A percentile compares a stretch with the other conserved stretches of the same genome.
These are phyloP conservation scores for Zanthoxylum bungeanum DNA, from an alignment of 345 rosid species.

Conservation along the genomic window DNA sequence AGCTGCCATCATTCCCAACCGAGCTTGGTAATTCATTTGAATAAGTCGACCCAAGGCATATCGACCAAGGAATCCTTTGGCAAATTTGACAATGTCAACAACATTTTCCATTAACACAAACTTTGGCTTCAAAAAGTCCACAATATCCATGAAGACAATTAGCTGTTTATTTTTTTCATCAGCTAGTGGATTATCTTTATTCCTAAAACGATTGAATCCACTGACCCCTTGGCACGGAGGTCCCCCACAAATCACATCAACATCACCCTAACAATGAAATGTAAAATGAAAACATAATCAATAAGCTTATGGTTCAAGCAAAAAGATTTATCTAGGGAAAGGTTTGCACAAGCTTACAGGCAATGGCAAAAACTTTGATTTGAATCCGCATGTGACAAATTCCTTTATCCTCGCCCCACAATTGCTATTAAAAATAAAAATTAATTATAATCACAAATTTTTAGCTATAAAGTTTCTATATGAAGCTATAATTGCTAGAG, in stretches of 20 bases:
- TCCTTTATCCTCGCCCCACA: slow-evolving; percentile 42
- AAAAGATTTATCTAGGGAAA: neutral
- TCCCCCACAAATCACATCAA: slow-evolving; percentile 80
- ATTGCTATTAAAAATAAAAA: slow-evolving; percentile 29
- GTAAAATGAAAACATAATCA: neutral
- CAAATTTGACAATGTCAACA: slow-evolving; percentile 63
- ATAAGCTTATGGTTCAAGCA: neutral
- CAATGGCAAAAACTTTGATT: slow-evolving; percentile 49
- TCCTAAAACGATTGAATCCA: slow-evolving; percentile 67
- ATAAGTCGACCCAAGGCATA: slow-evolving; percentile 67
- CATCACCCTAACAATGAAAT: slow-evolving; percentile 42
- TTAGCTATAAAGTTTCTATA: neutral
- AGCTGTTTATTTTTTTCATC: slow-evolving; percentile 70
- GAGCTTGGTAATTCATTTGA: slow-evolving; percentile 62
- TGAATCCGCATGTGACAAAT: slow-evolving; percentile 46
- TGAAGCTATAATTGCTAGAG: neutral
- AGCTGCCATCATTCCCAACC: slow-evolving; percentile 84
- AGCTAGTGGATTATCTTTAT: slow-evolving; percentile 40
- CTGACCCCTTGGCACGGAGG: slow-evolving; percentile 92
- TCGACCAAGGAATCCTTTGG: slow-evolving; percentile 53
- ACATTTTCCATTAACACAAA: slow-evolving; percentile 81
- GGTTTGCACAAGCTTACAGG: slow-evolving; percentile 41
- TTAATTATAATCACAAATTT: neutral
- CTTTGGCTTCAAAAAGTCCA: slow-evolving; percentile 60
- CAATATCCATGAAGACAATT: slow-evolving; percentile 60